phyloP scores from a whole-genome alignment of 768 basidiomycete genomes.

The Kwoniella botswanensis region DNA sequence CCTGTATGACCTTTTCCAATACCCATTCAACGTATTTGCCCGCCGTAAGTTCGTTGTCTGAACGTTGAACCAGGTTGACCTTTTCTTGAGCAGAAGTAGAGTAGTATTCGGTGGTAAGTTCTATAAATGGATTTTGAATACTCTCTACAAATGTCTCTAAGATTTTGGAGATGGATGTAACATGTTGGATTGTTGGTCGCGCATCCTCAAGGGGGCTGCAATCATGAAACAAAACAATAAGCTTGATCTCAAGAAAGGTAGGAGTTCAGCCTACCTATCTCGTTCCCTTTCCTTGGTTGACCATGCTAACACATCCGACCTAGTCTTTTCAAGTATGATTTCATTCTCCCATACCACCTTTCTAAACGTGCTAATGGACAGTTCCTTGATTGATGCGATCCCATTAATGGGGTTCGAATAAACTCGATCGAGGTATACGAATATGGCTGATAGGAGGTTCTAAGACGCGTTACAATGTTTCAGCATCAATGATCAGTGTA shows the following conservation, averaged over 20 bases:
- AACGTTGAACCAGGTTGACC: not conserved
- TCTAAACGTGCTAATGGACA: constrained; percentile 39
- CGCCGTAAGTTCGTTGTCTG: constrained; percentile 25
- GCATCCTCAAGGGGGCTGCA: constrained; percentile 16
- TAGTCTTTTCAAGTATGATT: constrained; percentile 38
- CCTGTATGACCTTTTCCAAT: constrained; percentile 42
- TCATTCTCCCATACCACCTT: constrained; percentile 49
- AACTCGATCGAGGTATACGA: constrained; percentile 50
- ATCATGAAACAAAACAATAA: not conserved
- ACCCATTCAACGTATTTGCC: constrained; percentile 49
- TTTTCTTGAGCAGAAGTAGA: not conserved
- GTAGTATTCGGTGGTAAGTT: constrained; percentile 25
- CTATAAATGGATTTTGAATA: constrained; percentile 32
- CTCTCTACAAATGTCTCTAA: constrained; percentile 20
- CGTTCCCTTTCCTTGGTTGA: constrained; percentile 30
- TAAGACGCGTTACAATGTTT: not conserved
- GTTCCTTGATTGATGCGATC: constrained; percentile 16
- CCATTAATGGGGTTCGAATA: constrained; percentile 23
- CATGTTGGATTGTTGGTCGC: constrained; percentile 25
- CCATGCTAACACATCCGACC: constrained; percentile 46
- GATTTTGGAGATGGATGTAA: constrained; percentile 26
- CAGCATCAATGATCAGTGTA: not conserved
- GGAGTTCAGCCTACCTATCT: constrained; percentile 18
- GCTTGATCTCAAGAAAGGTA: no score
- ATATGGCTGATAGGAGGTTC: constrained; percentile 39